These are phyloP conservation scores for Daldinia vernicosa DNA, from an alignment of 495 filamentous ascomycete species.

Conservation along the genomic window DNA sequence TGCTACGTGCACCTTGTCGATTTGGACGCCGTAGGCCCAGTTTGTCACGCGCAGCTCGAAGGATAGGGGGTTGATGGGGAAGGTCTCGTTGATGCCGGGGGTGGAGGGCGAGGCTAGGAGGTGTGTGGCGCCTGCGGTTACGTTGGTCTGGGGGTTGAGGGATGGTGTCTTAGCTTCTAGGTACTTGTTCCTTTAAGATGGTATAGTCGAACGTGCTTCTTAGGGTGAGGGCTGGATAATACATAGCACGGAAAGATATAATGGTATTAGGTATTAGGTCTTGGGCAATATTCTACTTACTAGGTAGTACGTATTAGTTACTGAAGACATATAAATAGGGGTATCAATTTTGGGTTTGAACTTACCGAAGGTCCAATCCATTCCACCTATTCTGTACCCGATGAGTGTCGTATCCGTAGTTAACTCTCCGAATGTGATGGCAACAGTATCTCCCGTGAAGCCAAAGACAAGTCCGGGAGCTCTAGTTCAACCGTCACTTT, in stretches of 20 bases:
- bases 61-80: constrained; percentile 53
- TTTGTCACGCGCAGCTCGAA: constrained; percentile 71
- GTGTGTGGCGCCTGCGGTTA: constrained; percentile 68
- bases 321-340: background rate
- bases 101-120: constrained; percentile 62
- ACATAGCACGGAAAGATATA: background rate
- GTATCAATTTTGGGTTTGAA: background rate
- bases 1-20: constrained; percentile 63
- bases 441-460: constrained; percentile 70
- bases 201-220: background rate
- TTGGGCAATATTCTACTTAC: background rate
- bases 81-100: constrained; percentile 51
- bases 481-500: constrained; percentile 37
- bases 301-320: background rate
- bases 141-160: constrained; percentile 57
- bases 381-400: constrained; percentile 68
- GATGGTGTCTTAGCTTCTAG: background rate
- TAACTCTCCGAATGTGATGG: constrained; percentile 68
- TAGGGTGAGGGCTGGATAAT: background rate
- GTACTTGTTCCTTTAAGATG: background rate
- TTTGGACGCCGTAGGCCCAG: constrained; percentile 72
- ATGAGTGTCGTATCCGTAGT: constrained; percentile 66
- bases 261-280: background rate
- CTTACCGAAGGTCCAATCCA: constrained; percentile 67
- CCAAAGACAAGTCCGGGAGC: constrained; percentile 71